Base-by-base conservation (phyloP, 116 monocot genomes). In the Dioscorea cayenensis region DNA sequence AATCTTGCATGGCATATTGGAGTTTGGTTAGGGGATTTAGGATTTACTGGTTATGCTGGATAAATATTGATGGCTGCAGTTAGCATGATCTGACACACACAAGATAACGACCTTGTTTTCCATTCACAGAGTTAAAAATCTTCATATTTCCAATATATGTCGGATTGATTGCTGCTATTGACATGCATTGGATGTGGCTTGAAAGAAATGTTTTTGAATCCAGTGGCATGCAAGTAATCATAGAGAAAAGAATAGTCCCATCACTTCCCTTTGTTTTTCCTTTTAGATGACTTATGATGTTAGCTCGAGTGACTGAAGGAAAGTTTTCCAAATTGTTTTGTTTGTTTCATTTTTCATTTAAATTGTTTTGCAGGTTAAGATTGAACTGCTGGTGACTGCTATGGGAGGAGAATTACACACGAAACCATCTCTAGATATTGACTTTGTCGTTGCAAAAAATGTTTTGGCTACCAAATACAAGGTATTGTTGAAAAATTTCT, bases 381-480 rank as follows among this genome's bases (percentile, higher is more conserved):
- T 94, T 75, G 84, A 78, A 75, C 69, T 87, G 50, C 64, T 86
- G 59, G 91, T 99, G 35, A 82, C 78, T 71, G 89, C 91, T 52
- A 94, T 99, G 99, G 99, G 91, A 66, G 99, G 99, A 36, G 22
- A 66, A 58, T 63, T 89, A 75, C 84, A 78, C 20, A 73, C 72
- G 23, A 89, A 84, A 78, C 50, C 82, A 49, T 85, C 94, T 63
- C 62, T 75, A 27, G 99, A 99, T 75, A 77, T 85, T 14, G 83
- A 82, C 79, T 99, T 94, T 84, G 91, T 94, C 59, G 80, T 99
- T 71, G 94, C 77, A 50, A 94, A 88, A 79, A 83, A 89, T 85
- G 99, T 99, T 62, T 82, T 85, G 72, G 82, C 94, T 67, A 70
- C 94, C 63, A 94, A 94, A 48, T 94, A 99, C 65, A 93, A 94